phyloP scores from a whole-genome alignment of 257 asterid genomes.

The Solanum paucissectum region DNA sequence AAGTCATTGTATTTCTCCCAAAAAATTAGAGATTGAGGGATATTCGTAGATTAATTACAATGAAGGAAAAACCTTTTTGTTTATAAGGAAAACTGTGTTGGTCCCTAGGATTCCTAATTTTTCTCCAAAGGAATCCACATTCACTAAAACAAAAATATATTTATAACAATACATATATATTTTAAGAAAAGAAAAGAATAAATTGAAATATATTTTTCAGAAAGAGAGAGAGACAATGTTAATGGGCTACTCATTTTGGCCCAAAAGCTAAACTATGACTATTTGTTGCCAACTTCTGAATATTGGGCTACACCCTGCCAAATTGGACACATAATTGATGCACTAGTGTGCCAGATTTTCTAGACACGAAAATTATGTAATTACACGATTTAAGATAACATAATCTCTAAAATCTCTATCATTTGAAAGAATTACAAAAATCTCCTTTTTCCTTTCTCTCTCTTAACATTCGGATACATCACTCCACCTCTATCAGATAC shows the following conservation, averaged over 20 bases:
- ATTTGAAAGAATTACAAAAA: too few relatives aligned
- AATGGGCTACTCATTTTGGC: not conserved
- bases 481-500: too few relatives aligned
- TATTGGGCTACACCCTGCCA: not conserved
- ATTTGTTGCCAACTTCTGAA: not conserved
- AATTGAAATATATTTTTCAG: not conserved
- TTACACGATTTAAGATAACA: too few relatives aligned
- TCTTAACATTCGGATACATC: too few relatives aligned
- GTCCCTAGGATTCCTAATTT: not conserved
- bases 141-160: not conserved
- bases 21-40: not conserved
- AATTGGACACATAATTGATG: not conserved
- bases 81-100: not conserved
- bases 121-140: not conserved
- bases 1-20: not conserved
- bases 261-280: not conserved
- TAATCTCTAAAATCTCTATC: too few relatives aligned
- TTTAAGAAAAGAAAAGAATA: too few relatives aligned
- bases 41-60: not conserved
- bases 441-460: too few relatives aligned
- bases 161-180: not conserved
- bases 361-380: too few relatives aligned
- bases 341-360: too few relatives aligned
- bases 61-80: too few relatives aligned
- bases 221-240: not conserved